A percentile compares a stretch with the other conserved stretches of the same genome.
Evolutionary conservation across 345 rosid genomes (phyloP).

Genomic region (Rhizophora apiculata): DNA sequence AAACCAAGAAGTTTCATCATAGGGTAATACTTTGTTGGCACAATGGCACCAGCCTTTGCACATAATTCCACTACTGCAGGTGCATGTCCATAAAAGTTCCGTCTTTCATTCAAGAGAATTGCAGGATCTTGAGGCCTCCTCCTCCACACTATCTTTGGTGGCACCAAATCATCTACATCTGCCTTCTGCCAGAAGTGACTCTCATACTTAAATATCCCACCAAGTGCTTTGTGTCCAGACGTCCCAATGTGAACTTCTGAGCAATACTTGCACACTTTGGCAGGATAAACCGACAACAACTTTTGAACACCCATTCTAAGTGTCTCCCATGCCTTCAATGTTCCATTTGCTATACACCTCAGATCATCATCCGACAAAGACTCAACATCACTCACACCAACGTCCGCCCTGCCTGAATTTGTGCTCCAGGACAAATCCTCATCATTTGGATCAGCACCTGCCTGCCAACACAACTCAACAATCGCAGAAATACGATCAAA

Average conservation of each 20-base stretch:
- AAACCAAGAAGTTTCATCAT: constrained; percentile 73
- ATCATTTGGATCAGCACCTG: constrained; percentile 51
- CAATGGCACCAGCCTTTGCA: constrained; percentile 61
- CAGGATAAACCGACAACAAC: constrained; percentile 57
- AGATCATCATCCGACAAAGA: constrained; percentile 42
- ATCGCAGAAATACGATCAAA: constrained; percentile 73
- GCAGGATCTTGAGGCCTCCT: constrained; percentile 73
- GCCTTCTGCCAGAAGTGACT: constrained; percentile 81
- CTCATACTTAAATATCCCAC: constrained; percentile 81
- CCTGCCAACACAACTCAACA: constrained; percentile 83
- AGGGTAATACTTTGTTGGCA: constrained; percentile 49
- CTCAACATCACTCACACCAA: constrained; percentile 31
- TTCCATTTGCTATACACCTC: constrained; percentile 43
- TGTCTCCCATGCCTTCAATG: constrained; percentile 70
- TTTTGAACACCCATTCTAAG: constrained; percentile 59
- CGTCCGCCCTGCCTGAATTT: constrained; percentile 10
- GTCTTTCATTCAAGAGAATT: constrained; percentile 59
- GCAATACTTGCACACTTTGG: constrained; percentile 72
- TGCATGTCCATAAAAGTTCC: constrained; percentile 76
- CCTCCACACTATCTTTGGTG: constrained; percentile 74
- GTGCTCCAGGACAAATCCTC: constrained; percentile 24
- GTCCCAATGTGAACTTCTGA: constrained; percentile 81
- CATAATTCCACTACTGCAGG: constrained; percentile 80
- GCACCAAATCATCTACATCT: constrained; percentile 68
- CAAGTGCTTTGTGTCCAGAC: constrained; percentile 78